phyloP scores from a whole-genome alignment of 208 protist species.

The Trypanosomatidae sp. region DNA sequence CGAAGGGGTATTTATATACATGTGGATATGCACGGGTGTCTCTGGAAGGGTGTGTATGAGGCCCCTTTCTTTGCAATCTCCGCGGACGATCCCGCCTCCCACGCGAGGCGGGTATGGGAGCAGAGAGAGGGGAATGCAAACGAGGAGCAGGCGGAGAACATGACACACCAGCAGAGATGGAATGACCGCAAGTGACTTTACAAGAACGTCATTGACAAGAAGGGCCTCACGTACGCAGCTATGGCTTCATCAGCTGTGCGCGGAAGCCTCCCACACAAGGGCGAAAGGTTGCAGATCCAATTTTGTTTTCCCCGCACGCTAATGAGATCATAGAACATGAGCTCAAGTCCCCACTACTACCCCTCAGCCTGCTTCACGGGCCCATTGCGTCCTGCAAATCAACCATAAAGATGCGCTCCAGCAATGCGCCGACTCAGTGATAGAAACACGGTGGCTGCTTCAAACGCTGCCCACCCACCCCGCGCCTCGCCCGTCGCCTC shows the following conservation, averaged over 20 bases:
- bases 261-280: neutral
- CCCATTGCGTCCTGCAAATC: neutral
- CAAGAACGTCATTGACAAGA: neutral
- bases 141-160: neutral
- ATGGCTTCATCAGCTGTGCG: neutral
- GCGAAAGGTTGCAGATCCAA: neutral
- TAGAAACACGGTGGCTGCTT: neutral
- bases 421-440: neutral
- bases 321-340: neutral
- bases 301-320: neutral
- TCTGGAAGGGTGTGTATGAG: neutral
- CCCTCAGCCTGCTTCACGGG: neutral
- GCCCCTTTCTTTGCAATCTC: neutral
- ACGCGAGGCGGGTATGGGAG: neutral
- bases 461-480: neutral
- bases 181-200: neutral
- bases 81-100: neutral
- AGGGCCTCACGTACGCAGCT: neutral
- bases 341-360: neutral
- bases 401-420: neutral
- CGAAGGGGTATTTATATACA: neutral
- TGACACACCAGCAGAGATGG: neutral
- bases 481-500: neutral
- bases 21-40: neutral
- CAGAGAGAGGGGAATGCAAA: neutral